phyloP scores from a whole-genome alignment of 2,329 filamentous ascomycete genomes.

The Microsporum audouinii region DNA sequence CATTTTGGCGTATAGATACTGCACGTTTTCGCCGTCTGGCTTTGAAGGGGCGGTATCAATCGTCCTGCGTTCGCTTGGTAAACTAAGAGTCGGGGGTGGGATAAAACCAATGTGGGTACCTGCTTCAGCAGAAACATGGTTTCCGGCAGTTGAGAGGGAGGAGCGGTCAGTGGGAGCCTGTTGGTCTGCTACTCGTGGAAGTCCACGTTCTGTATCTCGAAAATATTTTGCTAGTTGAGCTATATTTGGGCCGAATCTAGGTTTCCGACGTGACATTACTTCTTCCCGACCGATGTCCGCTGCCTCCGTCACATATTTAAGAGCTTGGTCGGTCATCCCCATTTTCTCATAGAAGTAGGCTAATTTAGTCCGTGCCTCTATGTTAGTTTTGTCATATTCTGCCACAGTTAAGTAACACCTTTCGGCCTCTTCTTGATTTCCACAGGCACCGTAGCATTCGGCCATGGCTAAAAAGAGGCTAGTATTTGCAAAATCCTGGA shows the following conservation, averaged over 20 bases:
- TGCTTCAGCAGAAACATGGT: neutral
- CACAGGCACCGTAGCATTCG: conserved; percentile 55
- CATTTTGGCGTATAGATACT: conserved; percentile 36
- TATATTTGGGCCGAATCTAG: conserved; percentile 24
- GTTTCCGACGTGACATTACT: conserved; percentile 23
- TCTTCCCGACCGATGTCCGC: conserved; percentile 49
- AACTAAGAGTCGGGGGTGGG: neutral
- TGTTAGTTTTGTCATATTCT: conserved; percentile 57
- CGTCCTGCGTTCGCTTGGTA: neutral
- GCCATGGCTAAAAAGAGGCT: conserved; percentile 41
- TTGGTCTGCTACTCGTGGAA: neutral
- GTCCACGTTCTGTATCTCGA: conserved; percentile 18
- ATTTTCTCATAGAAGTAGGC: conserved; percentile 73
- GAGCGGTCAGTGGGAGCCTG: neutral
- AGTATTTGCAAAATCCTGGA: conserved; percentile 38
- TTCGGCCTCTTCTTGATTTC: conserved; percentile 57
- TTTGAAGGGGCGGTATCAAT: neutral
- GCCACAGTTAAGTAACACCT: conserved; percentile 65
- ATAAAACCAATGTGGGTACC: neutral
- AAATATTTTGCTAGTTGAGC: conserved; percentile 33
- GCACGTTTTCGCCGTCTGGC: conserved; percentile 21
- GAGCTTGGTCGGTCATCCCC: conserved; percentile 62
- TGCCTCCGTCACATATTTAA: conserved; percentile 65
- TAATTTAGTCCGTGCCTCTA: conserved; percentile 66
- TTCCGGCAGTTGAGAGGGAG: neutral